Evolutionary conservation across 805 yeast species (phyloP).

Genomic region (Sporopachydermia lactativora): DNA sequence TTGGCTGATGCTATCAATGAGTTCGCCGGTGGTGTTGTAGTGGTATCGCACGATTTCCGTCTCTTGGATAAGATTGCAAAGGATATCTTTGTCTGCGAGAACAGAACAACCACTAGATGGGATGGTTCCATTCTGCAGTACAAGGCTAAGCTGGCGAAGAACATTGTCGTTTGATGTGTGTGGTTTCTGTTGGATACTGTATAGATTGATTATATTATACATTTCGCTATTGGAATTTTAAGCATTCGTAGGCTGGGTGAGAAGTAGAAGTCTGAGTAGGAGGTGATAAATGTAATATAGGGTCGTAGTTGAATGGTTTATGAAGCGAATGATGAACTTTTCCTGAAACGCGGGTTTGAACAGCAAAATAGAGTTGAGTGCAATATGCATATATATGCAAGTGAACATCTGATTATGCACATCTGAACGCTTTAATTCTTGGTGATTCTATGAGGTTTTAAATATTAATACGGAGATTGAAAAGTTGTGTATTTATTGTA

Average conservation of each 20-base stretch:
- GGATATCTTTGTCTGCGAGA: constrained; percentile 92
- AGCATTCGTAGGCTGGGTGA: background rate
- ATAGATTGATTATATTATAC: background rate
- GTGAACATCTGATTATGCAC: no score
- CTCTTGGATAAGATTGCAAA: constrained; percentile 93
- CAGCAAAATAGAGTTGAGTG: no score
- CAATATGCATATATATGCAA: background rate
- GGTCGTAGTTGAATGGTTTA: no score
- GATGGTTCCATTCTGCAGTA: constrained; percentile 81
- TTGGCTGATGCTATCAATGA: constrained; percentile 90
- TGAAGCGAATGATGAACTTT: no score
- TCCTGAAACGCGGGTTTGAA: no score
- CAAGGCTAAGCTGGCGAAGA: constrained; percentile 88
- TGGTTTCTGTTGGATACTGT: background rate
- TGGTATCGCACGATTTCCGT: constrained; percentile 98
- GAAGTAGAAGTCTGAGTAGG: no score
- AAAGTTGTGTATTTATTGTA: no score
- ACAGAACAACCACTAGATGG: constrained; percentile 95
- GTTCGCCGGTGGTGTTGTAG: constrained; percentile 96
- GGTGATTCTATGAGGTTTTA: no score
- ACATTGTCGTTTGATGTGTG: constrained; percentile 49
- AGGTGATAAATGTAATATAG: background rate
- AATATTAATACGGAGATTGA: no score
- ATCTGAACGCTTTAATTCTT: no score
- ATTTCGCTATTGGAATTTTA: background rate